A percentile compares a stretch with the other conserved stretches of the same genome.
These are phyloP conservation scores for Pseudomicrostroma phylloplanum DNA, from an alignment of 1,284 basidiomycete genomes.

Conservation along the genomic window DNA sequence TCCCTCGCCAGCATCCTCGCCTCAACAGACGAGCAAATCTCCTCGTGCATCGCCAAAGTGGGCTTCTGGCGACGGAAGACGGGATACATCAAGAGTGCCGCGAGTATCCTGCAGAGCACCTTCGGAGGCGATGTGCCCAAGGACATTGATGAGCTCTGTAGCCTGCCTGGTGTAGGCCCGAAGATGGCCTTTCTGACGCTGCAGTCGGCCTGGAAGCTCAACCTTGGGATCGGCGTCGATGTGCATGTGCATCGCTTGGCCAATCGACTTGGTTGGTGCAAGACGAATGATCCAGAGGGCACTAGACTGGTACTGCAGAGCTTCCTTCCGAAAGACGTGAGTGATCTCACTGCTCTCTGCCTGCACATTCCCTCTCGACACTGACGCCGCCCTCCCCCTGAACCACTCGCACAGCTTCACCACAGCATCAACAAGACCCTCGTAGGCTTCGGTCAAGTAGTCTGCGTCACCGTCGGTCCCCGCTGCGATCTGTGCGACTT, in stretches of 20 bases:
- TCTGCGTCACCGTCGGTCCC: slow-evolving; percentile 77
- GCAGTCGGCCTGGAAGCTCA: slow-evolving; percentile 76
- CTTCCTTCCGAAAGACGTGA: slow-evolving; percentile 35
- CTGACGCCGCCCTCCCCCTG: background rate
- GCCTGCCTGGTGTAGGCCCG: slow-evolving; percentile 48
- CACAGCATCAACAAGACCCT: slow-evolving; percentile 40
- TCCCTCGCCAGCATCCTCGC: slow-evolving; percentile 66
- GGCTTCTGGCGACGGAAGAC: slow-evolving; percentile 90
- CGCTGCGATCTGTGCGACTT: slow-evolving; percentile 60
- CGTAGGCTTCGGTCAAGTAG: slow-evolving; percentile 60
- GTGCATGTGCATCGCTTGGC: slow-evolving; percentile 92
- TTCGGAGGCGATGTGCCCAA: slow-evolving; percentile 37
- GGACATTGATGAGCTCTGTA: slow-evolving; percentile 38
- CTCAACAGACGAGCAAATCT: slow-evolving; percentile 63
- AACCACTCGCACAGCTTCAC: slow-evolving; percentile 17
- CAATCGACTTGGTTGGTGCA: slow-evolving; percentile 85
- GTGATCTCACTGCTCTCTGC: background rate
- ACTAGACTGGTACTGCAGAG: slow-evolving; percentile 55
- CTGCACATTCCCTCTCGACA: too few species aligned
- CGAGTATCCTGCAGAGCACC: slow-evolving; percentile 25
- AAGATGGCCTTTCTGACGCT: slow-evolving; percentile 57
- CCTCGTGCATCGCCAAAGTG: slow-evolving; percentile 75
- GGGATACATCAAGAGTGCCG: slow-evolving; percentile 44
- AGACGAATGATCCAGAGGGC: slow-evolving; percentile 78
- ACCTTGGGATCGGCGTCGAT: slow-evolving; percentile 92